Conservation (phyloP, 1,284 basidiomycete genomes). For the Naganishia cerealis region DNA sequence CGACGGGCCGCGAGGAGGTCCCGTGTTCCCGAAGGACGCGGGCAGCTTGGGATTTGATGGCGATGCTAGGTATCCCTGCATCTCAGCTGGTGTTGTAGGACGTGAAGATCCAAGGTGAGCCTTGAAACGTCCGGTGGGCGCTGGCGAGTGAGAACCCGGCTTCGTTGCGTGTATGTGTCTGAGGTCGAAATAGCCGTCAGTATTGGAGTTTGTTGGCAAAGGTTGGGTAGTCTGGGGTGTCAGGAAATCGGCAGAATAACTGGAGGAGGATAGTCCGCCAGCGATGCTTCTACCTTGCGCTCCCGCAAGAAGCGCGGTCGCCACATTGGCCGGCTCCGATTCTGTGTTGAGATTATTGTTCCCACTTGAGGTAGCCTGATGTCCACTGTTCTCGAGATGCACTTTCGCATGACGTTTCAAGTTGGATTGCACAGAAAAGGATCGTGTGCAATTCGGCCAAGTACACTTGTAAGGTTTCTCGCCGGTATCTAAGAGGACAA, state of each 20-base stretch:
- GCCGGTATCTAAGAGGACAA: conserved; percentile 27
- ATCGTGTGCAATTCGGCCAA: conserved; percentile 29
- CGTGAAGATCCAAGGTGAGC: background rate
- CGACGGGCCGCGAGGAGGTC: background rate
- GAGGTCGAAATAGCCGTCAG: conserved; percentile 13
- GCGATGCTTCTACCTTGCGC: background rate
- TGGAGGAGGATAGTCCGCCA: background rate
- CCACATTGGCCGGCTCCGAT: background rate
- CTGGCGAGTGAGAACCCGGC: conserved; percentile 2
- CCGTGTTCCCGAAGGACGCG: background rate
- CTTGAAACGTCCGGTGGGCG: background rate
- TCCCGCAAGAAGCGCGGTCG: background rate
- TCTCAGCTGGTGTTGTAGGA: background rate
- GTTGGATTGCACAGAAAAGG: conserved; percentile 35
- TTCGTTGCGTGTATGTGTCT: background rate
- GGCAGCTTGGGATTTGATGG: background rate
- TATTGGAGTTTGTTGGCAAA: background rate
- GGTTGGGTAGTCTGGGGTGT: conserved; percentile 19
- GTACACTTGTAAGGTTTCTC: conserved; percentile 34
- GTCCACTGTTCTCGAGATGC: conserved; percentile 28
- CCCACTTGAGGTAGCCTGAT: background rate
- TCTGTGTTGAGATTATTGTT: background rate
- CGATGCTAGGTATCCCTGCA: background rate
- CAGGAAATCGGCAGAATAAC: conserved; percentile 2
- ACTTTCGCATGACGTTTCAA: conserved; percentile 35